phyloP scores from a whole-genome alignment of 2,329 filamentous ascomycete species.

The Xylariaceae sp. region DNA sequence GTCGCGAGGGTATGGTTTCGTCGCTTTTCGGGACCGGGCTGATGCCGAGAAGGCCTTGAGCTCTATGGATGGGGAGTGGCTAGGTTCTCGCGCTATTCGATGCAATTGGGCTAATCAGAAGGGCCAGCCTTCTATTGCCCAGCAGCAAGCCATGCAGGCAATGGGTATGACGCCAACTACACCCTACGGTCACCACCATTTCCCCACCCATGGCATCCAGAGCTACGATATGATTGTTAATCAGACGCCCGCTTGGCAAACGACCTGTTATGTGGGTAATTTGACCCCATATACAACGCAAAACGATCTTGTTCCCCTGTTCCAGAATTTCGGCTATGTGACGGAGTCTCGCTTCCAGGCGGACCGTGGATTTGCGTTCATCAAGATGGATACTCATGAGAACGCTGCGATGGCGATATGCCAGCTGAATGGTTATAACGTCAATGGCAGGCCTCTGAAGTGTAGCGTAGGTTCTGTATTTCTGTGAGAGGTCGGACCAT shows the following conservation, averaged over 20 bases:
- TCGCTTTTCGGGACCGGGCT: constrained; percentile 90
- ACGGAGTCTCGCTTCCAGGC: constrained; percentile 98
- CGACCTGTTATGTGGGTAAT: constrained; percentile 97
- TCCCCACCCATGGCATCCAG: constrained; percentile 93
- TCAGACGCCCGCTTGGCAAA: constrained; percentile 98
- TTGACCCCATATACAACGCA: constrained; percentile 97
- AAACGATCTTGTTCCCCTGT: constrained; percentile 94
- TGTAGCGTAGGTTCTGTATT: constrained; percentile 82
- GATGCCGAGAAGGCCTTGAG: constrained; percentile 96
- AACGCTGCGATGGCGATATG: constrained; percentile 99
- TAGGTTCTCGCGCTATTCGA: constrained; percentile 95
- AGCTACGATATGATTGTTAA: constrained; percentile 97
- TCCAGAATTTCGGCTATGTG: constrained; percentile 98
- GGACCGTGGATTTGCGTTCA: constrained; percentile 96
- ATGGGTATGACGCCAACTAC: constrained; percentile 99
- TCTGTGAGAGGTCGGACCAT: constrained; percentile 21
- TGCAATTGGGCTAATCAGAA: constrained; percentile 99
- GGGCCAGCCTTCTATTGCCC: constrained; percentile 97
- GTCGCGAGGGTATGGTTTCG: constrained; percentile 93
- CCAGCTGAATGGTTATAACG: constrained; percentile 96
- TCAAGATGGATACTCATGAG: constrained; percentile 99
- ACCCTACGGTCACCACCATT: constrained; percentile 95
- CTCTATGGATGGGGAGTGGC: constrained; percentile 99
- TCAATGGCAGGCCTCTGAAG: constrained; percentile 95
- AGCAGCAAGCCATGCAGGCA: constrained; percentile 94